Base-by-base conservation (phyloP, 805 yeast species). In the Metschnikowia baotianmanensis region DNA sequence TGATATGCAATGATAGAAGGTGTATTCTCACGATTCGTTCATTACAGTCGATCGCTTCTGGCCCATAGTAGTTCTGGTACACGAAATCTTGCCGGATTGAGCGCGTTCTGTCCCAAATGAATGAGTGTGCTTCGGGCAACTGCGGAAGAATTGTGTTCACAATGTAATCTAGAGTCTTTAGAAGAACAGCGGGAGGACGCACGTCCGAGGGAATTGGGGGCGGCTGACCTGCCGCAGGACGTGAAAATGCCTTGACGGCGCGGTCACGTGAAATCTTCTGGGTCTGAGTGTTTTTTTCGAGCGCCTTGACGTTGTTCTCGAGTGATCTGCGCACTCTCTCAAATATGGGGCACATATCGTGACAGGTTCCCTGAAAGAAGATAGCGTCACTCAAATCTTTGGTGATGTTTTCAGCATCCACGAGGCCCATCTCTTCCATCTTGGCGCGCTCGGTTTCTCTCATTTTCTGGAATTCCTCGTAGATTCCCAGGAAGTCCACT, bases 221-320 rank as follows among this genome's bases (percentile, higher is more conserved):
- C 1, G 96, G 96, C 52, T 93, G 96, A 6, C 98, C 99, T 0
- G 98, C 97, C 13, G 96, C 96, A 0, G 99, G 97, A 52, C 99
- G 72, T 17, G 95, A 85, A 58, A 93, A 93, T 1, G 96, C 95
- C 62, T 93, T 93, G 6, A 93, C 77, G 0, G 97, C 96, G 32
- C 71, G 67, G 0, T 56, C 55, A 21, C 76, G 59, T 0, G 86
- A 72, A 5, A 88, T 83, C 46, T 67, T 73, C 3, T 78, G 71
- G 0, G 66, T 65, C 1, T 45, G 44, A 2, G 81, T 77, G 45
- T 83, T 88, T 48, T 72, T 82, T 63, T 93, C 99, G 52, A 82
- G 72, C 8, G 75, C 70, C 42, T 86, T 83, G 26, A 89, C 93
- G 52, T 90, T 90, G 53, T 89, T 88, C 58, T 93, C 96, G 42